Evolutionary conservation across 441 rosid genomes (phyloP), one percentile per base, ranked within the genome.

Genomic region (Pelargonium fulgidum): DNA sequence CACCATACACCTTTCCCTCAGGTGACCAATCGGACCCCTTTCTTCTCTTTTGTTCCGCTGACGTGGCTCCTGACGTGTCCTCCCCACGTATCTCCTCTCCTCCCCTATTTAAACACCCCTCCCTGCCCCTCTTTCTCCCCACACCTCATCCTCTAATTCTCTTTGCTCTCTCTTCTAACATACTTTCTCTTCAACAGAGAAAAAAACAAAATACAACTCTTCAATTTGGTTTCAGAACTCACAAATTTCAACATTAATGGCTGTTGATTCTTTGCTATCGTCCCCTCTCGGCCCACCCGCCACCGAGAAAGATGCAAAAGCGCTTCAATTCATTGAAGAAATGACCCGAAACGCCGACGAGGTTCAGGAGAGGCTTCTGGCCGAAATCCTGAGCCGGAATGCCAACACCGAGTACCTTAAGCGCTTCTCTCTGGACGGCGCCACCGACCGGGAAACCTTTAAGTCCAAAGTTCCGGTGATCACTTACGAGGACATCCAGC

Each of bases 401-500:
- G 70, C 87, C 14, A 70, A 84, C 7, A 89, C 91, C 4, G 98
- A 92, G 80, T 92, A 90, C 78, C 85, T 92, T 2, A 83, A 72
- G 29, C 83, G 91, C 70, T 86, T 76, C 80, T 62, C 74, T 17
- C 88, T 88, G 11, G 73, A 64, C 12, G 89, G 85, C 22, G 85
- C 93, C 12, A 80, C 83, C 2, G 89, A 88, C 77, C 87, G 85
- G 0, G 80, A 84, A 0, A 73, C 85, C 9, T 92, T 88, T 72
- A 92, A 90, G 77, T 75, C 91, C 0, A 87, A 79, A 70, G 17
- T 92, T 45, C 96, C 96, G 1, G 68, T 87, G n/a, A 81, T 92
- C 48, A 87, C 86, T 13, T 93, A 93, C 66, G 97, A 93, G 68
- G 92, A 89, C 73, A 90, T 93, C 33, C 88, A 81, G 81, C 92